Base-by-base conservation (phyloP, 192 early-diverging fungal genomes). In the Linnemannia schmuckeri region DNA sequence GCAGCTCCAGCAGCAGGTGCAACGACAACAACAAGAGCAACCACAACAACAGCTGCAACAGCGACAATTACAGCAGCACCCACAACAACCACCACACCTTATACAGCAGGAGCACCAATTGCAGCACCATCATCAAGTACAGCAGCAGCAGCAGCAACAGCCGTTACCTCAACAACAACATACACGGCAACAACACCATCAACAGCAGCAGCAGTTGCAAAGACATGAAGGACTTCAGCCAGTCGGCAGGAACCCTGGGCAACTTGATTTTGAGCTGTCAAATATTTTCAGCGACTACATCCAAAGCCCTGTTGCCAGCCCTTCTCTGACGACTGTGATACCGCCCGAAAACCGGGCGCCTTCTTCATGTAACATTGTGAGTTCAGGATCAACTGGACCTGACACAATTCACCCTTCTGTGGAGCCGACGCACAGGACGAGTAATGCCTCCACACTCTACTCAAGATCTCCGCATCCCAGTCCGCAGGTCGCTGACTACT, bases 81-180 rank as follows among this genome's bases (percentile, higher is more conserved):
- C 33, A 20, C 74, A 35, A 1, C 46, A n/a, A 30, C 79, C 37
- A 13, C 54, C 30, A 1, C 18, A 24, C 68, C 44, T 6, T 40
- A 35, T 54, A n/a, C 37, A 66, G 61, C 61, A 66, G 61, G 30
- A 66, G 13, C 30, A 33, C 70, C 74, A 69, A 41, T 37, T 71
- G 10, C 37, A 42, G 47, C 80, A 76, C 4, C 80, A 82, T n/a
- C 63, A 71, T 44, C 80, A 75, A 74, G 68, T 71, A 38, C 80
- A 76, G 46, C 80, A 57, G 4, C 80, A 81, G 33, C 54, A 55
- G 2, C 61, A 66, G 30, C 61, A 66, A 10, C 57, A 61, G 4
- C 61, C 9, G 10, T 18, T 27, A n/a, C 61, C n/a, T 2, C 61
- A 66, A 4, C 30, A 66, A 13, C 61, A 66, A 30, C 61, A 35